phyloP scores from a whole-genome alignment of 2,329 filamentous ascomycete species.

The Paecilomyces sp. region DNA sequence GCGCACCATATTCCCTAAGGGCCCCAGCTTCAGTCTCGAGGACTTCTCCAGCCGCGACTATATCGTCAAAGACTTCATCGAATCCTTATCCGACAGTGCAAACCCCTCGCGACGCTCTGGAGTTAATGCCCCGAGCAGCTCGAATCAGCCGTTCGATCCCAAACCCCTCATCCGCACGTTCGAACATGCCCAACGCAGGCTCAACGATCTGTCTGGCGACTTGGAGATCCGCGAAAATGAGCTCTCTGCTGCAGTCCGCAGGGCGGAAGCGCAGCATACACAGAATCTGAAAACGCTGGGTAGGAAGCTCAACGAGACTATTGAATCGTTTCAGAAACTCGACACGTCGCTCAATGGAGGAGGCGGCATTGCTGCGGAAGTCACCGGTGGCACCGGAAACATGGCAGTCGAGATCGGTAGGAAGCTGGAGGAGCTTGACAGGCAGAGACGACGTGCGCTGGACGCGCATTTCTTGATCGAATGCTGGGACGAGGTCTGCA shows the following conservation, averaged over 20 bases:
- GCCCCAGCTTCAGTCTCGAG: constrained; percentile 77
- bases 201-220: constrained; percentile 59
- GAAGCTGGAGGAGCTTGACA: constrained; percentile 85
- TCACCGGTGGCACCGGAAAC: constrained; percentile 59
- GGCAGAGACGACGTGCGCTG: constrained; percentile 79
- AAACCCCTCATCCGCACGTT: constrained; percentile 96
- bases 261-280: constrained; percentile 86
- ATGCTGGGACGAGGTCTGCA: constrained; percentile 93
- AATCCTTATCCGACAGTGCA: constrained; percentile 79
- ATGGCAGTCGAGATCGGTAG: constrained; percentile 93
- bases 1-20: constrained; percentile 66
- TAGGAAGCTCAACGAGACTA: constrained; percentile 82
- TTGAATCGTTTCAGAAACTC: constrained; percentile 83
- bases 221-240: constrained; percentile 88
- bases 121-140: constrained; percentile 31
- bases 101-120: constrained; percentile 71
- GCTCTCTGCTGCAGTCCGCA: constrained; percentile 77
- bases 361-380: constrained; percentile 24
- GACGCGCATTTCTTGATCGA: constrained; percentile 94
- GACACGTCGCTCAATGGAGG: constrained; percentile 72
- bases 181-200: constrained; percentile 57
- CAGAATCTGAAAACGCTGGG: constrained; percentile 83
- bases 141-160: constrained; percentile 67
- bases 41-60: constrained; percentile 89
- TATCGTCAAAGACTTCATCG: constrained; percentile 96